Base-by-base conservation (phyloP, 2,329 filamentous ascomycete genomes). In the Paramyrothecium roridum region DNA sequence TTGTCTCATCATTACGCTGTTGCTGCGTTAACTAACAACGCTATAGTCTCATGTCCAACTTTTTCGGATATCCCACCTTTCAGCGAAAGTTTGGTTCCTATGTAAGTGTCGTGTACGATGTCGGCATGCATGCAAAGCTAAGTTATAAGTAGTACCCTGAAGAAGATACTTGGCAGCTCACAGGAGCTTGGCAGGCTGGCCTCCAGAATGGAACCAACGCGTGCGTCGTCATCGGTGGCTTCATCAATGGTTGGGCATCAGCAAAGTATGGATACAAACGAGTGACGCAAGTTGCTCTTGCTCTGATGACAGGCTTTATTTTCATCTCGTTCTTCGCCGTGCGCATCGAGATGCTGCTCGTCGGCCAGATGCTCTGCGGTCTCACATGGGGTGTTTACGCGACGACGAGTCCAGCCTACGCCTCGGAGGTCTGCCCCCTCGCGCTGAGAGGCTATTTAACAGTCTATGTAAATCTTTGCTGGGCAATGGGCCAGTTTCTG, bases 251-350 rank as follows among this genome's bases (percentile, higher is more conserved):
- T 0, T 61, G 57, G 60, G 60, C 59, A 2, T 62, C 60, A 1
- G 59, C 58, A 2, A 52, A 56, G 0, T 64, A 56, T 2, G 63
- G 63, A 3, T 65, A 64, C 30, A 53, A 80, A 13, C 79, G 77
- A 61, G 84, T 81, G 3, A 76, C 86, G 59, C 78, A 82, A 37
- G 73, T 60, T 17, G 80, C 77, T 2, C 58, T 78, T 50, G 58
- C 67, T 3, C 54, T 62, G 63, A 63, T 74, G 1, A 56, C 61
- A 0, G 63, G 57, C 7, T 63, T 70, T 20, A 64, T 71, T 21
- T 69, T 70, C 13, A 63, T 71, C 10, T 63, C 65, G 0, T 71
- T 71, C 59, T 70, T 70, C 34, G 67, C 69, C 1, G 62, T 68
- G 3, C 67, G 67, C 3, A 64, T 77, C 2, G 61, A 69, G 1